These are phyloP conservation scores for Lolium rigidum DNA, from an alignment of 176 grass and related monocot genomes.

Conservation along the genomic window DNA sequence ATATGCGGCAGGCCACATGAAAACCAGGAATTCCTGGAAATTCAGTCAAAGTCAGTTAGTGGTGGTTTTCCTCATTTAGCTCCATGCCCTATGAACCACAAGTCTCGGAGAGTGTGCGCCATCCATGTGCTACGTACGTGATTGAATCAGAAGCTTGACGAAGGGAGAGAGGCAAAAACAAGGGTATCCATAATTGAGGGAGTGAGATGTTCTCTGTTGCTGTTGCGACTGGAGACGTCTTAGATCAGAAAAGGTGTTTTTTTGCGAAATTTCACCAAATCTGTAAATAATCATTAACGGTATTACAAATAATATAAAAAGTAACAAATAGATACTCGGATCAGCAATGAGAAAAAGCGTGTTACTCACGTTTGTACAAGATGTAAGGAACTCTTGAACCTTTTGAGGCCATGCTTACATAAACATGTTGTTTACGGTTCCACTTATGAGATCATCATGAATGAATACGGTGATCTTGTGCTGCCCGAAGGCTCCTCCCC, in stretches of 20 bases:
- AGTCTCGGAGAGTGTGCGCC: background rate
- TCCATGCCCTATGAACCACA: constrained; percentile 1
- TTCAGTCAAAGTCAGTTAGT: constrained; percentile 19
- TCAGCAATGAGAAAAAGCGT: too few species aligned
- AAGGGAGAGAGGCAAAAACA: background rate
- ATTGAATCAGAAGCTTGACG: background rate
- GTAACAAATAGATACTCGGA: too few species aligned
- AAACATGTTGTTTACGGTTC: too few species aligned
- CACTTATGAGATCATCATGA: too few species aligned
- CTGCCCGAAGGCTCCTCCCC: too few species aligned
- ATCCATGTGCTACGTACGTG: constrained; percentile 8
- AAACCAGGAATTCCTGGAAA: background rate
- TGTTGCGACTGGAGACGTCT: background rate
- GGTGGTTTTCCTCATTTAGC: background rate
- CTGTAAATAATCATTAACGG: too few species aligned
- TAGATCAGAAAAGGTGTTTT: background rate
- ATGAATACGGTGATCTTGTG: too few species aligned
- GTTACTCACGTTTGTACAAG: too few species aligned
- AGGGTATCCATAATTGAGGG: background rate
- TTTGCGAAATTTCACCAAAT: too few species aligned
- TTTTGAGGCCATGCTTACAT: background rate
- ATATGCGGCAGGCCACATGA: background rate
- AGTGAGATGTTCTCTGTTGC: background rate
- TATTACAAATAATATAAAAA: too few species aligned
- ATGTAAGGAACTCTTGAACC: background rate